Conservation (phyloP, 352 stramenopile genomes). For the Phytophthora tubulina region DNA sequence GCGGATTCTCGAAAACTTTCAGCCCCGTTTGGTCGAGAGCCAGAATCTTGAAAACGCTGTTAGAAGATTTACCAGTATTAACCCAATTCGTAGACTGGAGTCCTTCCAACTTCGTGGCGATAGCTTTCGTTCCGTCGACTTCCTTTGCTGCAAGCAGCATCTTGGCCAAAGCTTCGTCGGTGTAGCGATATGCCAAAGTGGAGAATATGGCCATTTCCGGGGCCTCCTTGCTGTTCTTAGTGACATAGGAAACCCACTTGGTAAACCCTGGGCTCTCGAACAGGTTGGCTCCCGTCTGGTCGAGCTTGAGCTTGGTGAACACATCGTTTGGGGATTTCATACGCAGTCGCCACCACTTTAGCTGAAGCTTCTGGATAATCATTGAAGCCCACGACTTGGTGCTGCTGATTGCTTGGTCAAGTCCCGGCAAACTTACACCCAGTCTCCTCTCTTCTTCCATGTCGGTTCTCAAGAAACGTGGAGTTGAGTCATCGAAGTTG, state of each 20-base stretch:
- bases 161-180: conserved; percentile 12
- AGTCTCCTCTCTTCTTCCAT: conserved; percentile 5
- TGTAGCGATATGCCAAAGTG: not conserved
- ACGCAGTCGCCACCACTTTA: not conserved
- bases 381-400: not conserved
- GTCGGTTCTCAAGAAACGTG: conserved; percentile 3
- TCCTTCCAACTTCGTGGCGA: conserved; percentile 8
- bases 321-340: conserved; percentile 16
- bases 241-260: conserved; percentile 1
- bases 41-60: conserved; percentile 6
- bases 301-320: conserved; percentile 2
- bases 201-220: not conserved
- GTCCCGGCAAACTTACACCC: not conserved
- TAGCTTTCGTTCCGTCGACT: not conserved
- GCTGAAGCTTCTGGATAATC: conserved; percentile 1
- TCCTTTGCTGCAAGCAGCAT: conserved; percentile 8
- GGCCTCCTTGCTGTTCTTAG: not conserved
- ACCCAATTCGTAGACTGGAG: conserved; percentile 2
- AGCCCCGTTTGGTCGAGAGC: not conserved
- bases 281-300: not conserved
- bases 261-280: conserved; percentile 10
- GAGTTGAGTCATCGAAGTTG: not conserved
- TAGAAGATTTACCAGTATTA: not conserved
- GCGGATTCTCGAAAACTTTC: not conserved
- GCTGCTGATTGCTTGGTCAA: not conserved